phyloP scores from a whole-genome alignment of 495 filamentous ascomycete genomes.

The Rhypophila decipiens region DNA sequence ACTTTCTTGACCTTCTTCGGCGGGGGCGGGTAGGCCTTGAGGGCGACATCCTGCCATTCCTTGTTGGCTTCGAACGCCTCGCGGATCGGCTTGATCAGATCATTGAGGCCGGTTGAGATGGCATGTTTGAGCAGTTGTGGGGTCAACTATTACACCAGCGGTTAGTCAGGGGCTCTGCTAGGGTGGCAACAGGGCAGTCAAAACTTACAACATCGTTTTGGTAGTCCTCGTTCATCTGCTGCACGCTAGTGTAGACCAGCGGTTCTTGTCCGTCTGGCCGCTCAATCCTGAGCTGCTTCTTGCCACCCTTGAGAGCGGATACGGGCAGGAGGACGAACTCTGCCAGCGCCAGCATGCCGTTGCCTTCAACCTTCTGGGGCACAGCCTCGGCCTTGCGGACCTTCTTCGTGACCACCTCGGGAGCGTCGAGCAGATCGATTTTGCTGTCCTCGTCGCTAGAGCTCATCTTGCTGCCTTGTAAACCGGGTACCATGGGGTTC shows the following conservation, averaged over 20 bases:
- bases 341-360: constrained; percentile 76
- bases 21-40: constrained; percentile 73
- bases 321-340: constrained; percentile 81
- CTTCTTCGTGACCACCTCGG: constrained; percentile 69
- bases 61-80: constrained; percentile 57
- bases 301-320: constrained; percentile 41
- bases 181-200: not conserved
- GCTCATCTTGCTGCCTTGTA: constrained; percentile 77
- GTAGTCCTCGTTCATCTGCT: constrained; percentile 73
- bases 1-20: constrained; percentile 59
- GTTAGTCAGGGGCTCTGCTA: constrained; percentile 9
- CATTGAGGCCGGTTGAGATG: constrained; percentile 59
- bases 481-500: constrained; percentile 84
- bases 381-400: constrained; percentile 72
- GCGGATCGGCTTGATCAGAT: constrained; percentile 69
- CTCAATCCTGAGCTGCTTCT: constrained; percentile 49
- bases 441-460: constrained; percentile 62
- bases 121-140: constrained; percentile 81
- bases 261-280: constrained; percentile 62
- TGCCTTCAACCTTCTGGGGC: constrained; percentile 71
- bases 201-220: constrained; percentile 62
- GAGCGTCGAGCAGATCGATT: constrained; percentile 80
- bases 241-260: constrained; percentile 66
- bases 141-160: constrained; percentile 53
- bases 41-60: constrained; percentile 78